These are phyloP conservation scores for Bjerkandera adusta DNA, from an alignment of 1,284 basidiomycete species.

Conservation along the genomic window DNA sequence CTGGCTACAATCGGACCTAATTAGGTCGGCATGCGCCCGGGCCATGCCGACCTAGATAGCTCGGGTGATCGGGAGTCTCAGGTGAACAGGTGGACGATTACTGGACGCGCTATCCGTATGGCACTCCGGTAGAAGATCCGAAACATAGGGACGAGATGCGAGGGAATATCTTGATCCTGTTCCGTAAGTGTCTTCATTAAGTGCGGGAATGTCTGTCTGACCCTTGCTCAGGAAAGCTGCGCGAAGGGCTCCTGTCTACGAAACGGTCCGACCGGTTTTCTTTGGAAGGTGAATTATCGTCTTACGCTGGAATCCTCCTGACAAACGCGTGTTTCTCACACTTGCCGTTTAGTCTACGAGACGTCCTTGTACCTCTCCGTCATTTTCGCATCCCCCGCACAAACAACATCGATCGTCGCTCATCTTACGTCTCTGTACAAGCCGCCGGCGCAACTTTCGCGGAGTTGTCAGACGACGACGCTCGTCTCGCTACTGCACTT, in stretches of 20 bases:
- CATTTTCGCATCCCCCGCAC: slow-evolving; percentile 53
- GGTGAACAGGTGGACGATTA: slow-evolving; percentile 44
- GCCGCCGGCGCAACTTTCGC: slow-evolving; percentile 16
- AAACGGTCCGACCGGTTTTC: slow-evolving; percentile 55
- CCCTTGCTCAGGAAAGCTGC: slow-evolving; percentile 54
- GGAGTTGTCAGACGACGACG: slow-evolving; percentile 30
- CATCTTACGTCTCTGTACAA: slow-evolving; percentile 52
- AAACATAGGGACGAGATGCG: slow-evolving; percentile 49
- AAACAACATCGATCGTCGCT: slow-evolving; percentile 57
- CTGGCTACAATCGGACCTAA: no score
- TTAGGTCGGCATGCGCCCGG: no score
- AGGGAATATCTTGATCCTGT: slow-evolving; percentile 65
- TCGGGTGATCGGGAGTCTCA: no score
- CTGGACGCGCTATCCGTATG: slow-evolving; percentile 34
- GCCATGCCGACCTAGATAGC: no score
- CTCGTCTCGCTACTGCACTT: slow-evolving; percentile 54
- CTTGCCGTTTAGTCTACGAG: slow-evolving; percentile 54
- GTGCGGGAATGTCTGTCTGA: background rate
- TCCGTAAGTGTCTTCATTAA: slow-evolving; percentile 44
- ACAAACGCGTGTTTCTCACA: background rate
- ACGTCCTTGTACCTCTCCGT: slow-evolving; percentile 64
- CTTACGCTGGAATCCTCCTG: background rate
- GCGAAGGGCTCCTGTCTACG: slow-evolving; percentile 65
- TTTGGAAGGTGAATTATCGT: slow-evolving; percentile 51
- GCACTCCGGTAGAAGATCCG: slow-evolving; percentile 28